Base-by-base conservation (phyloP, 441 rosid species). In the Erysimum cheiri region DNA sequence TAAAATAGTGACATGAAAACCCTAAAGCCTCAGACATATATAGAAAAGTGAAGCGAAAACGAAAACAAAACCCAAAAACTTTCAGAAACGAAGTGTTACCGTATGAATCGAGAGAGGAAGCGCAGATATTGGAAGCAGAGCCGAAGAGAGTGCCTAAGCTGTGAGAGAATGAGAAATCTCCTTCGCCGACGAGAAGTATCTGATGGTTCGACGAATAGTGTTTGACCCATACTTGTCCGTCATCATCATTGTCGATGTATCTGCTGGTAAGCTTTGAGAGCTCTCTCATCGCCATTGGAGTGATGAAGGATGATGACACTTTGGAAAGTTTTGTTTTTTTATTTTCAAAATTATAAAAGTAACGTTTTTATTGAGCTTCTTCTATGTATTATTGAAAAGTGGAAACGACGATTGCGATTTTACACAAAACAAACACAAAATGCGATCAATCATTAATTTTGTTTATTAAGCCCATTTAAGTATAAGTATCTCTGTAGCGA, bases 131-230 rank as follows among this genome's bases (percentile, higher is more conserved):
- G 69, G 80, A 55, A 56, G 89, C 91, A 76, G 83, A 82, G 76
- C 78, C 76, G 60, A 89, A 87, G 53, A 70, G 47, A 43, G 22
- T 6, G 33, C 91, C 93, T 63, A 87, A 67, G 44, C 81, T 67
- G 40, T 32, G 10, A 19, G 93, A 84, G 31, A 90, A 83, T 0
- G 93, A 87, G 79, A 88, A 85, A 68, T 86, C 90, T 10, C 92
- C 92, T 69, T 87, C 93, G 1, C 91, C 91, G 6, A 89, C 89
- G 11, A 87, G 59, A 32, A 76, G 77, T 13, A 76, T 71, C 2
- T 44, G 69, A 31, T 76, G 80, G 28, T 65, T 60, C 0, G 80
- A 76, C 36, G 76, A 70, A 8, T 76, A 71, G 40, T 76, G 67
- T 14, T 55, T 32, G 22, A 70, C 48, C 71, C 70, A 70, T 14